phyloP scores from a whole-genome alignment of 257 asterid genomes.

The Solanum paucissectum region DNA sequence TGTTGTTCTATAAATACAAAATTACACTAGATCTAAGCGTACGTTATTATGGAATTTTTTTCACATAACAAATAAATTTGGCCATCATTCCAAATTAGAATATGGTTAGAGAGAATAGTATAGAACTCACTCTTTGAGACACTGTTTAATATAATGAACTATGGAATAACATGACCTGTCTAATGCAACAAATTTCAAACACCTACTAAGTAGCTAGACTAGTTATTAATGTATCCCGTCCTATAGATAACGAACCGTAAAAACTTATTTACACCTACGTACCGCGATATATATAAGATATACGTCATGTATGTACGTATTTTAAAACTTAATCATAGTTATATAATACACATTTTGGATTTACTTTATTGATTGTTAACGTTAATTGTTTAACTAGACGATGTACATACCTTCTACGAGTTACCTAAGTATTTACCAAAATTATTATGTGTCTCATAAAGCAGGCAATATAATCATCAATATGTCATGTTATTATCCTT shows the following conservation, averaged over 20 bases:
- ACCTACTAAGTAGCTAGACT: not conserved
- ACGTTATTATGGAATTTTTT: not conserved
- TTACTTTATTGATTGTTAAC: not conserved
- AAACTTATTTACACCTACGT: not conserved
- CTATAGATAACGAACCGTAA: not conserved
- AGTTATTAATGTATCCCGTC: slow-evolving; percentile 5
- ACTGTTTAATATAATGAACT: not conserved
- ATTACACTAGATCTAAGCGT: not conserved
- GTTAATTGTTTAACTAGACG: not conserved
- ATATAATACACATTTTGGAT: not conserved
- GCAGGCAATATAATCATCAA: not conserved
- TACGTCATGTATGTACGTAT: not conserved
- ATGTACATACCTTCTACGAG: not conserved
- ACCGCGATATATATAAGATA: not conserved
- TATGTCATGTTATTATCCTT: not conserved
- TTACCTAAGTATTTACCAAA: not conserved
- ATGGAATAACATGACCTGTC: not conserved
- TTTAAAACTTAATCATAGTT: not conserved
- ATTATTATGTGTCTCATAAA: not conserved
- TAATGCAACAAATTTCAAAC: not conserved
- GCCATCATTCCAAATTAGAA: not conserved
- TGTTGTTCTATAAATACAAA: not conserved
- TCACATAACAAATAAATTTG: not conserved
- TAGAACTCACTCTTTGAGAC: not conserved
- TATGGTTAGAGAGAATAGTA: not conserved